phyloP scores from a whole-genome alignment of 768 basidiomycete species.

The Termitomyces sp. region DNA sequence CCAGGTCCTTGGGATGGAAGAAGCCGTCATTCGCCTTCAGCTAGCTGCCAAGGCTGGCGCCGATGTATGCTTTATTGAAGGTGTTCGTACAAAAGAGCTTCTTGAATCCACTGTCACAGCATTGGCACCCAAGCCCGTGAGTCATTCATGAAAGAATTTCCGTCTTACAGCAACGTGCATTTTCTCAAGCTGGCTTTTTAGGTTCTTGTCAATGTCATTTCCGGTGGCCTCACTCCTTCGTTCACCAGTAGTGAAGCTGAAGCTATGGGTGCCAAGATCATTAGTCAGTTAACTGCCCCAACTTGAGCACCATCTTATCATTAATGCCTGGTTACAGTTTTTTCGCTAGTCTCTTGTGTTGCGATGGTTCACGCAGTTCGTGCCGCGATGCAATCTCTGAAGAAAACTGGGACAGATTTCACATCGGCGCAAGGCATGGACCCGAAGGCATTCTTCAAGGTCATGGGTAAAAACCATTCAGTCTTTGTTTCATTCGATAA shows the following conservation, averaged over 20 bases:
- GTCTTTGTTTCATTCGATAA: not conserved
- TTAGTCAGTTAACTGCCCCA: conserved; percentile 47
- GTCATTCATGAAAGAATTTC: conserved; percentile 12
- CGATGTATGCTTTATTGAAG: conserved; percentile 82
- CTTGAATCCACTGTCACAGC: conserved; percentile 63
- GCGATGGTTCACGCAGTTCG: conserved; percentile 77
- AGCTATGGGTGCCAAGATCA: conserved; percentile 69
- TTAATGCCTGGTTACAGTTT: conserved; percentile 41
- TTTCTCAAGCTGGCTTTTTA: conserved; percentile 16
- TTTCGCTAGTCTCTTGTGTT: conserved; percentile 74
- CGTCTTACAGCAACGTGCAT: not conserved
- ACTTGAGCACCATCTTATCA: not conserved
- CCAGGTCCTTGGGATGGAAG: conserved; percentile 78
- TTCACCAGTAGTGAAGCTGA: conserved; percentile 73
- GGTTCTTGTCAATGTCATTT: conserved; percentile 79
- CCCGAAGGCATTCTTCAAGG: conserved; percentile 74
- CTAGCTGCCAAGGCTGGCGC: conserved; percentile 73
- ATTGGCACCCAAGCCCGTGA: conserved; percentile 68
- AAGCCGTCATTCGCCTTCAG: conserved; percentile 63
- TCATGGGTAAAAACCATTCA: conserved; percentile 53
- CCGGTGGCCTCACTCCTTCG: conserved; percentile 73
- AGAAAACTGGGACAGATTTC: conserved; percentile 79
- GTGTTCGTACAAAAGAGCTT: conserved; percentile 67
- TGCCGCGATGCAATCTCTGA: conserved; percentile 71
- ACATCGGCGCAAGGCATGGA: conserved; percentile 62